phyloP scores from a whole-genome alignment of 176 grass and related monocot genomes.

The Ananas comosus region DNA sequence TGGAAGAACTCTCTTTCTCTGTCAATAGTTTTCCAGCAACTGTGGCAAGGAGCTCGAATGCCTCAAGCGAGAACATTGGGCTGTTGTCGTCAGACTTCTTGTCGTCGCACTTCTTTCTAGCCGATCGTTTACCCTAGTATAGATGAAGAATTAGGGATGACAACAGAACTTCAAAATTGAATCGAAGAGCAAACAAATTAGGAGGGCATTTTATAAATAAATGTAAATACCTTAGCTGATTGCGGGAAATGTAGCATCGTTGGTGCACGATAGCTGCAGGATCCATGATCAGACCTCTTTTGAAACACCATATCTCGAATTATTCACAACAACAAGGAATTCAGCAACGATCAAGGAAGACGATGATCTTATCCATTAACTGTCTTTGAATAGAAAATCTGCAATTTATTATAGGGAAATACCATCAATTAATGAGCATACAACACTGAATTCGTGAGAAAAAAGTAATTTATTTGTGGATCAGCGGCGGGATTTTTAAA shows the following conservation, averaged over 20 bases:
- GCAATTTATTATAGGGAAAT: background rate
- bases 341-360: slow-evolving; percentile 26
- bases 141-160: slow-evolving; percentile 13
- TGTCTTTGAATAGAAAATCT: background rate
- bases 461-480: background rate
- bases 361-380: slow-evolving; percentile 1
- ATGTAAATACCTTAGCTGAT: slow-evolving; percentile 58
- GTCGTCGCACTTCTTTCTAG: slow-evolving; percentile 61
- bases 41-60: slow-evolving; percentile 83
- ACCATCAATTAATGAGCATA: background rate
- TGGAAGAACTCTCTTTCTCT: slow-evolving; percentile 48
- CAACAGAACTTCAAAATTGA: background rate
- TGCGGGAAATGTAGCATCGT: slow-evolving; percentile 60
- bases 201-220: slow-evolving; percentile 4
- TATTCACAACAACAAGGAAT: slow-evolving; percentile 12
- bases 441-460: background rate
- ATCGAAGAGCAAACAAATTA: background rate
- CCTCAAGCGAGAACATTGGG: slow-evolving; percentile 31
- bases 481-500: background rate
- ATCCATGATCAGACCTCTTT: slow-evolving; percentile 54
- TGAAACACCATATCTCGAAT: slow-evolving; percentile 65
- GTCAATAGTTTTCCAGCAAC: slow-evolving; percentile 79
- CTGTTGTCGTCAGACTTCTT: slow-evolving; percentile 43
- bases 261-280: slow-evolving; percentile 37
- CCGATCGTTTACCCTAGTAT: slow-evolving; percentile 80